Base-by-base conservation (phyloP, 371 early-diverging fungal genomes). In the Apophysomyces elegans region DNA sequence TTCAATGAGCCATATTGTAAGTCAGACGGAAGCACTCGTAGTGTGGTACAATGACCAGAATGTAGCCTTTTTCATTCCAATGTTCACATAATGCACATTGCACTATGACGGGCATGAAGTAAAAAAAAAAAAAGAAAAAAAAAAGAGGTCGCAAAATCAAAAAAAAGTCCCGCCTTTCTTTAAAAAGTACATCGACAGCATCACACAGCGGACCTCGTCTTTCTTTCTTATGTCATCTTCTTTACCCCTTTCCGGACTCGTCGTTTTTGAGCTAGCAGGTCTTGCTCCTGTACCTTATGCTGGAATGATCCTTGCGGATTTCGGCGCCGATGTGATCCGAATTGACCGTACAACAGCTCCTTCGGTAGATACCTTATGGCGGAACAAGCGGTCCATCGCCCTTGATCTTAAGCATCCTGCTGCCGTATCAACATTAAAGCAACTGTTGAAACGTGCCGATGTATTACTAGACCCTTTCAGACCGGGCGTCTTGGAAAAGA, bases 391-490 rank as follows among this genome's bases (percentile, higher is more conserved):
- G 0, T 91, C 93, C 8, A 72, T 93, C 43, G 81, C 88, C 12
- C 63, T 93, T 26, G 83, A 93, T 64, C 73, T 93, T 59, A 90
- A 90, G 66, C 70, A 78, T 0, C 73, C 81, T 5, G 71, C 72
- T 1, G 86, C 90, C 1, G 73, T 79, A 12, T 76, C 79, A n/a
- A 59, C 81, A 0, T 54, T 88, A 14, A 70, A 78, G 38, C 65
- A 75, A 0, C 63, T 93, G 35, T 65, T 84, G 18, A 70, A 74
- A 43, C 68, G 75, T 46, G 84, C 87, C 8, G 93, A 93, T 74
- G 83, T 93, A 8, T 57, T 93, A 11, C 67, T 93, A n/a, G 93
- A 93, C 62, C 91, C 93, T 26, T 93, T 86, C 72, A 81, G 93
- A 4, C 91, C 93, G 7, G 93, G 93, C 35, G 88, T 91, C 13